Conservation (phyloP, 257 asterid genomes). For the Cruciata laevipes region DNA sequence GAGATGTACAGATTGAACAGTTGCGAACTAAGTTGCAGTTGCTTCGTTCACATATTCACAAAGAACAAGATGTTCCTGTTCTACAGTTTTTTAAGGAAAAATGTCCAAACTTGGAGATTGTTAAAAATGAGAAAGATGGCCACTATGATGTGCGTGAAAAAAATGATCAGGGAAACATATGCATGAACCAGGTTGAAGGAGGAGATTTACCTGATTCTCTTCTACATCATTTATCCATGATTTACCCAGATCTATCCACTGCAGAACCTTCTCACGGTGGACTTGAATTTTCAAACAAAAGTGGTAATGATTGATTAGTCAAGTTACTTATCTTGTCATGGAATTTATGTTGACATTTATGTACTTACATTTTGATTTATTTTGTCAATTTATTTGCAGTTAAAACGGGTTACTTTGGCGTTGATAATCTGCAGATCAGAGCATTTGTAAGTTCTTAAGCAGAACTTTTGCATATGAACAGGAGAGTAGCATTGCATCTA, state of each 20-base stretch:
- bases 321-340: constrained; percentile 9
- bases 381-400: constrained; percentile 44
- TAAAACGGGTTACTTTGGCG: constrained; percentile 45
- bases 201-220: constrained; percentile 53
- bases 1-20: constrained; percentile 73
- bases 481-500: not conserved
- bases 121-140: constrained; percentile 39
- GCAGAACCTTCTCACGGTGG: constrained; percentile 65
- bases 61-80: constrained; percentile 62
- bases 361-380: not conserved
- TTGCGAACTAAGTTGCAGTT: constrained; percentile 46
- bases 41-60: constrained; percentile 46
- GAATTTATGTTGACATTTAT: not conserved
- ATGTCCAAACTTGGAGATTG: constrained; percentile 48
- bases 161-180: constrained; percentile 33
- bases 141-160: constrained; percentile 58
- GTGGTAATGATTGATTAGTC: constrained; percentile 38
- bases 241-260: constrained; percentile 53
- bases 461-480: not conserved
- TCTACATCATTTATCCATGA: constrained; percentile 51
- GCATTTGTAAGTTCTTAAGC: constrained; percentile 51
- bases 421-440: constrained; percentile 56
- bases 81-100: constrained; percentile 62
- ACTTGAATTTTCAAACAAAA: constrained; percentile 59
- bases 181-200: constrained; percentile 41